phyloP scores from a whole-genome alignment of 106 monocot genomes.

The Apostasia ramifera region DNA sequence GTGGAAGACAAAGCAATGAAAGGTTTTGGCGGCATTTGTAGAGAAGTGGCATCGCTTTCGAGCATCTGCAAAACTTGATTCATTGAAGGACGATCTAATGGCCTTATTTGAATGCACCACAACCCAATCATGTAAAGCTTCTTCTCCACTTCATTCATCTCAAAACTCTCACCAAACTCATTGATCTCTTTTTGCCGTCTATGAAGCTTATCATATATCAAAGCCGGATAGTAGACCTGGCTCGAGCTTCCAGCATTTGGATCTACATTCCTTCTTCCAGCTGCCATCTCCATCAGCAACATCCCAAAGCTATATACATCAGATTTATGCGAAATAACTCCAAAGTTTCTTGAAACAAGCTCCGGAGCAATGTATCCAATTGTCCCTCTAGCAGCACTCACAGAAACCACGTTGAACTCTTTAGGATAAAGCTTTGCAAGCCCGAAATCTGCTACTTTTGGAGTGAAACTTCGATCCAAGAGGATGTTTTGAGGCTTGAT shows the following conservation, averaged over 20 bases:
- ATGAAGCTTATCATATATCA: constrained; percentile 14
- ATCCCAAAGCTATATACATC: constrained; percentile 19
- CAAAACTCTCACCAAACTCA: not conserved
- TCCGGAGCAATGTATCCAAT: constrained; percentile 23
- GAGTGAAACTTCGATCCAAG: constrained; percentile 8
- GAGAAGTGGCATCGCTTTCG: not conserved
- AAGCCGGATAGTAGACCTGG: constrained; percentile 15
- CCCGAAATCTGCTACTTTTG: constrained; percentile 23
- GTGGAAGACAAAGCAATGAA: not conserved
- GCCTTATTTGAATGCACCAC: constrained; percentile 15
- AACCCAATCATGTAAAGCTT: constrained; percentile 5
- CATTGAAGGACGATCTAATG: not conserved
- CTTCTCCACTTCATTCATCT: constrained; percentile 1
- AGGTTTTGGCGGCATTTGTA: constrained; percentile 9
- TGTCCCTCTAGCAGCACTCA: constrained; percentile 18
- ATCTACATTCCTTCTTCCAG: constrained; percentile 12
- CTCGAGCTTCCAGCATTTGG: not conserved
- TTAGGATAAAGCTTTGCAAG: constrained; percentile 18
- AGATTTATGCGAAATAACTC: constrained; percentile 10
- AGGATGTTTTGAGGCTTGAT: constrained; percentile 30
- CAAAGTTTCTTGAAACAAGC: constrained; percentile 16
- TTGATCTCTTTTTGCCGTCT: too few relatives aligned
- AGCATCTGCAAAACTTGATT: constrained; percentile 7
- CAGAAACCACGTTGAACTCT: constrained; percentile 1
- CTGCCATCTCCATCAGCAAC: constrained; percentile 16